Percentiles rank a stretch among this genome's conserved stretches.
These are phyloP conservation scores for Rhodotorula sp. DNA, from an alignment of 1,284 basidiomycete genomes.

Conservation along the genomic window DNA sequence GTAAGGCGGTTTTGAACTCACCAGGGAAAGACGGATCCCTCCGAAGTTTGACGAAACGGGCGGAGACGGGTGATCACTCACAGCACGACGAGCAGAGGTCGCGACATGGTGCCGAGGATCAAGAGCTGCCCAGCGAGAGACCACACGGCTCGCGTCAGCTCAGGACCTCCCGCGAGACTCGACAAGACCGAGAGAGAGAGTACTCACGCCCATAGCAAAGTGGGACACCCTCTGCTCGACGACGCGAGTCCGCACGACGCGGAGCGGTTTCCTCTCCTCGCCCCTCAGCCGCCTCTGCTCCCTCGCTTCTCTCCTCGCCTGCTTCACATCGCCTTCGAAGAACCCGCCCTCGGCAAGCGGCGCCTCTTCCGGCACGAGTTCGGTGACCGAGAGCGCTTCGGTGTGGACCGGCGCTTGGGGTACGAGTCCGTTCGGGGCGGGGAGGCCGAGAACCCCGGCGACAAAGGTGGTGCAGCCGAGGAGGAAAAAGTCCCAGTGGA, in stretches of 20 bases:
- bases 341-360: conserved; percentile 34
- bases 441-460: conserved; percentile 82
- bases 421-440: conserved; percentile 92
- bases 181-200: conserved; percentile 45
- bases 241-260: conserved; percentile 69
- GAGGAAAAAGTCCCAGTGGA: conserved; percentile 72
- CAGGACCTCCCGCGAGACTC: conserved; percentile 46
- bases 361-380: conserved; percentile 45
- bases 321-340: conserved; percentile 28
- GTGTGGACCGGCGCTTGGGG: conserved; percentile 97
- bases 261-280: conserved; percentile 45
- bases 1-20: no score
- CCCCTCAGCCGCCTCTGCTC: conserved; percentile 23
- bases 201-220: conserved; percentile 71
- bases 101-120: conserved; percentile 65
- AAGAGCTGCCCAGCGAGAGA: conserved; percentile 10
- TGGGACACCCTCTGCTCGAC: conserved; percentile 89
- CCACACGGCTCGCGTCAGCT: background rate
- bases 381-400: conserved; percentile 75
- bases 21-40: conserved; percentile 29
- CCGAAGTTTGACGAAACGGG: conserved; percentile 53
- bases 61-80: conserved; percentile 58
- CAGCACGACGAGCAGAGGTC: conserved; percentile 76
- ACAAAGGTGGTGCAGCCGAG: conserved; percentile 90
- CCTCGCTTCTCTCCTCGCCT: conserved; percentile 26